A percentile compares a stretch with the other conserved stretches of the same genome.
These are phyloP conservation scores for Aspergillus sp. DNA, from an alignment of 2,329 filamentous ascomycete genomes.

Conservation along the genomic window DNA sequence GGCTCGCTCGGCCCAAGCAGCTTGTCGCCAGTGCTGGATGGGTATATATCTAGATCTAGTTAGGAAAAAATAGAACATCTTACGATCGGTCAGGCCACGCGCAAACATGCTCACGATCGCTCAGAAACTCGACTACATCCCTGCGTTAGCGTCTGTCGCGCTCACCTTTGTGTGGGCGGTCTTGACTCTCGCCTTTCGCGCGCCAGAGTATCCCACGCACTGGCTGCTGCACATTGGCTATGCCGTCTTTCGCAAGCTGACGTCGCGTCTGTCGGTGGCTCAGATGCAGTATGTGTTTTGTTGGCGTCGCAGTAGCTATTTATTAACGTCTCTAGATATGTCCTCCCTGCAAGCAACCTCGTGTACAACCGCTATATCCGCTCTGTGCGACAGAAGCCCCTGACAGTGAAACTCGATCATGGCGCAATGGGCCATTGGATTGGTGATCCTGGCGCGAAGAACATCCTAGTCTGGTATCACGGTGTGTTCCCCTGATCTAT, in stretches of 20 bases:
- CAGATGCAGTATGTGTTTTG: slow-evolving; percentile 31
- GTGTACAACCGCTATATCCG: slow-evolving; percentile 31
- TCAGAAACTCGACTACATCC: slow-evolving; percentile 35
- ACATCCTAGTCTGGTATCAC: slow-evolving; percentile 42
- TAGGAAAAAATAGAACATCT: not conserved
- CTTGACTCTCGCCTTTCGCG: slow-evolving; percentile 28
- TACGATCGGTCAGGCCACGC: not conserved
- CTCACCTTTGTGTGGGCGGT: slow-evolving; percentile 29
- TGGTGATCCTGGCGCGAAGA: slow-evolving; percentile 35
- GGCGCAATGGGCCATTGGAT: slow-evolving; percentile 41
- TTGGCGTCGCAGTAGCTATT: not conserved
- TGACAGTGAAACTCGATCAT: slow-evolving; percentile 31
- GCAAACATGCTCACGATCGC: slow-evolving; percentile 22
- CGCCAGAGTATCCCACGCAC: slow-evolving; percentile 28
- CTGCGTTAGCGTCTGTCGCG: slow-evolving; percentile 29
- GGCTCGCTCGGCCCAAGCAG: not conserved
- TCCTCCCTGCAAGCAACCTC: slow-evolving; percentile 25
- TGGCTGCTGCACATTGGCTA: slow-evolving; percentile 36
- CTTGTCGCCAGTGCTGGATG: not conserved
- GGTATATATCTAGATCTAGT: not conserved
- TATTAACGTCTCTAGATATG: slow-evolving; percentile 15
- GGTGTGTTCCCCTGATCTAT: slow-evolving; percentile 21
- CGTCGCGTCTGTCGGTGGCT: slow-evolving; percentile 22
- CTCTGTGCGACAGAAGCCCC: slow-evolving; percentile 19
- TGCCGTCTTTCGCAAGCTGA: slow-evolving; percentile 33